Base-by-base conservation (phyloP, 2,329 filamentous ascomycete genomes). In the Sporothrix pseudoabietina region DNA sequence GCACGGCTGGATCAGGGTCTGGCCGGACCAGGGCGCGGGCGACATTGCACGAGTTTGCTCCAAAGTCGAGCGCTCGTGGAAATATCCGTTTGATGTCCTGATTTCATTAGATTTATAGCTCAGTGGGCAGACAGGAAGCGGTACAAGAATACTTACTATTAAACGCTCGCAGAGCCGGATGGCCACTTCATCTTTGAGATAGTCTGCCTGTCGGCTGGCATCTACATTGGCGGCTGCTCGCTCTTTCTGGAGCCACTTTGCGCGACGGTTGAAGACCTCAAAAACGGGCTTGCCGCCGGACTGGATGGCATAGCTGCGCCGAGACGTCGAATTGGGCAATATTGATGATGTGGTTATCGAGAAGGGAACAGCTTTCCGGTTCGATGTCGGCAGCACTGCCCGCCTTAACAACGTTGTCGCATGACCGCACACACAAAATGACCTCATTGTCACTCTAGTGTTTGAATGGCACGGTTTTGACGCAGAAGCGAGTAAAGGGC, bases 1-100 rank as follows among this genome's bases (percentile, higher is more conserved):
- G 69, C 83, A 84, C n/a, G 82, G 79, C 86, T 8, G 86, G 87
- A 78, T 92, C 90, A 0, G 89, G 89, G 79, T 93, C 89, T 73
- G 89, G 86, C 76, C 90, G 85, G 77, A 91, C 91, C 63, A 98
- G 87, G 73, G 93, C 92, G 75, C 91, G 90, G 26, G 94, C 94
- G 75, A 99, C 90, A 82, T 98, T 97, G 87, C 95, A 98, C 75
- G 95, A 93, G 81, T 98, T 97, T 75, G 96, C 95, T 75, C 96
- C 96, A 44, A 98, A 90, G 81, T 99, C 96, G 75, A 99, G 91
- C 32, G 94, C 94, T 76, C 89, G 87, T 61, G 92, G 89, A 78
- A 97, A 98, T 73, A 90, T 86, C 44, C 96, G 92, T 78, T 97
- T 97, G 84, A 99, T 97, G 80, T 98, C 94, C 92, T 94, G 76